phyloP scores from a whole-genome alignment of 2,329 filamentous ascomycete species.

The Leptographium lundbergii region DNA sequence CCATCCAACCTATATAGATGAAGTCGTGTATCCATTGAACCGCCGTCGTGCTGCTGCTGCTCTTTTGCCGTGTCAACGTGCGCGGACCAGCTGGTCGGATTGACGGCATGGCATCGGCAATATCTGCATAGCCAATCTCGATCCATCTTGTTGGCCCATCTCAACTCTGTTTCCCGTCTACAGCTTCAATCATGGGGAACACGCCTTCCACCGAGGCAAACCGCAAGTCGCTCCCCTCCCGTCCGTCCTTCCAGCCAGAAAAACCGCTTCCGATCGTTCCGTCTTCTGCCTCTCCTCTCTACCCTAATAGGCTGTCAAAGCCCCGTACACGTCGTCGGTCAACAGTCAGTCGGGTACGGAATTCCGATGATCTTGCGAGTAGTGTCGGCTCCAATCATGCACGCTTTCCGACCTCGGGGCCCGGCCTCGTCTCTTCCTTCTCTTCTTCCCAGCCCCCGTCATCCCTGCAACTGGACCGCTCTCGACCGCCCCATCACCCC shows the following conservation, averaged over 20 bases:
- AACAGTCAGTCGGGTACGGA: slow-evolving; percentile 27
- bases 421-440: slow-evolving; percentile 10
- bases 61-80: neutral
- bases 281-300: neutral
- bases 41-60: slow-evolving; percentile 7
- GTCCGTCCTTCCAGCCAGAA: neutral
- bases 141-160: slow-evolving; percentile 2
- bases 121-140: slow-evolving; percentile 23
- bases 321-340: slow-evolving; percentile 29
- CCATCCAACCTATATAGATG: slow-evolving; percentile 13
- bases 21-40: slow-evolving; percentile 14
- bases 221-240: slow-evolving; percentile 15
- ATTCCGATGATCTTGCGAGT: slow-evolving; percentile 21
- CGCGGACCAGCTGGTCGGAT: slow-evolving; percentile 17
- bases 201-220: slow-evolving; percentile 31
- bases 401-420: slow-evolving; percentile 16
- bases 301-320: slow-evolving; percentile 37
- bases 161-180: neutral
- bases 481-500: neutral
- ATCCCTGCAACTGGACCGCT: neutral
- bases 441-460: neutral
- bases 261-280: neutral
- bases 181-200: slow-evolving; percentile 34
- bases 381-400: slow-evolving; percentile 10
- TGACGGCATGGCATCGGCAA: slow-evolving; percentile 27